These are phyloP conservation scores for Wickerhamiella siamensis DNA, from an alignment of 805 yeast species.

Conservation along the genomic window DNA sequence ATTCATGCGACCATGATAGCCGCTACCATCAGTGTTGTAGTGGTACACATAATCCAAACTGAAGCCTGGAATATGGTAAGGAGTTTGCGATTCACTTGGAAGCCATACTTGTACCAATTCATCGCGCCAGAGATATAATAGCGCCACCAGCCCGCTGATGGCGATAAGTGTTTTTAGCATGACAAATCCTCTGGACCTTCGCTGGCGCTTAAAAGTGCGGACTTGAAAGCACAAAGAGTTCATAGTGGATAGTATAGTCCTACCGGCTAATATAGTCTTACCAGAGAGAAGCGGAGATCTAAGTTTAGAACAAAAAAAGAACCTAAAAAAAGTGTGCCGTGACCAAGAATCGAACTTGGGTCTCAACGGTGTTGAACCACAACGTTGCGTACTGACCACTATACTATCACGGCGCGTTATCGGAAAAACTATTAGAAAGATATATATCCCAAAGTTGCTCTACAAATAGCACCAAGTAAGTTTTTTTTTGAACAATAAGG, in stretches of 20 bases:
- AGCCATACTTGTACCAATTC: neutral
- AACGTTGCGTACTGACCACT: conserved; percentile 58
- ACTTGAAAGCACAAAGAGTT: no score
- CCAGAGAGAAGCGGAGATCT: no score
- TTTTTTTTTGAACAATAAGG: no score
- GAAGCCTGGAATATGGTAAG: neutral
- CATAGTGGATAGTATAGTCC: no score
- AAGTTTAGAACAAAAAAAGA: no score
- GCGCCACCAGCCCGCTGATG: neutral
- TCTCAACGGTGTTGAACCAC: conserved; percentile 26
- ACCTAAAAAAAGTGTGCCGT: conserved; percentile 33
- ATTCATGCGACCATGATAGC: conserved; percentile 3
- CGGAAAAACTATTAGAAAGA: no score
- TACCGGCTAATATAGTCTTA: no score
- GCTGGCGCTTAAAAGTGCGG: no score
- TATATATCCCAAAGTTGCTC: no score
- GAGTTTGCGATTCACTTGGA: neutral
- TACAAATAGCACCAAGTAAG: no score
- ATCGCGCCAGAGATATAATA: no score
- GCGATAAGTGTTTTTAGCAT: neutral
- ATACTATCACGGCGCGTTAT: conserved; percentile 33
- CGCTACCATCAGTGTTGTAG: conserved; percentile 6
- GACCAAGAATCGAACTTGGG: conserved; percentile 61
- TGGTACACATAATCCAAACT: conserved; percentile 8
- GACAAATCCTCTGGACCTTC: no score